Conservation (phyloP, 805 yeast genomes). For the Candida verbasci region DNA sequence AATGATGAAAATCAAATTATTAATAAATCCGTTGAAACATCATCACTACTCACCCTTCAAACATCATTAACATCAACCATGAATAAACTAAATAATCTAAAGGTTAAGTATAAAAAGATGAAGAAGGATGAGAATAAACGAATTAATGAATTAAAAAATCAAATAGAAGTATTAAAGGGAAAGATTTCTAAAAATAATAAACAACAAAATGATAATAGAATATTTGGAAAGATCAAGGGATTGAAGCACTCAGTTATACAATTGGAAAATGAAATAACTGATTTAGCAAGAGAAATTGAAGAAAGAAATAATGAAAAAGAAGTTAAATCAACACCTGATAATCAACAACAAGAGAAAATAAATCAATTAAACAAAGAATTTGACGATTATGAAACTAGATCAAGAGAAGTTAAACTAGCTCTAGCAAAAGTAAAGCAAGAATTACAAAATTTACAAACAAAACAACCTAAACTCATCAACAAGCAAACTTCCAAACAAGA, state of each 20-base stretch:
- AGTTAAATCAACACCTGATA: slow-evolving; percentile 16
- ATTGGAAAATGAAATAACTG: slow-evolving; percentile 30
- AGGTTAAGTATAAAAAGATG: slow-evolving; percentile 23
- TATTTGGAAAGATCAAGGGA: slow-evolving; percentile 35
- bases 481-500: slow-evolving; percentile 21
- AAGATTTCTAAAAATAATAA: slow-evolving; percentile 26
- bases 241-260: slow-evolving; percentile 36
- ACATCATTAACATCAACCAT: slow-evolving; percentile 29
- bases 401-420: slow-evolving; percentile 16
- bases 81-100: slow-evolving; percentile 19
- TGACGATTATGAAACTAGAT: slow-evolving; percentile 19
- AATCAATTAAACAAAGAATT: slow-evolving; percentile 18
- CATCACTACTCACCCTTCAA: slow-evolving; percentile 28
- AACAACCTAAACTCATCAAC: slow-evolving; percentile 20
- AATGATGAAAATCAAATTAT: slow-evolving; percentile 16
- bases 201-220: slow-evolving; percentile 22
- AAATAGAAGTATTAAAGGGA: slow-evolving; percentile 26
- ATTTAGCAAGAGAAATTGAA: slow-evolving; percentile 16
- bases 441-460: slow-evolving; percentile 15
- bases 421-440: slow-evolving; percentile 22
- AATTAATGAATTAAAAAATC: slow-evolving; percentile 26
- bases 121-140: slow-evolving; percentile 37
- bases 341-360: slow-evolving; percentile 17
- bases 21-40: slow-evolving; percentile 21
- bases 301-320: slow-evolving; percentile 11